Conservation (phyloP, 169 alveolate species). For the Plasmodium inui region DNA sequence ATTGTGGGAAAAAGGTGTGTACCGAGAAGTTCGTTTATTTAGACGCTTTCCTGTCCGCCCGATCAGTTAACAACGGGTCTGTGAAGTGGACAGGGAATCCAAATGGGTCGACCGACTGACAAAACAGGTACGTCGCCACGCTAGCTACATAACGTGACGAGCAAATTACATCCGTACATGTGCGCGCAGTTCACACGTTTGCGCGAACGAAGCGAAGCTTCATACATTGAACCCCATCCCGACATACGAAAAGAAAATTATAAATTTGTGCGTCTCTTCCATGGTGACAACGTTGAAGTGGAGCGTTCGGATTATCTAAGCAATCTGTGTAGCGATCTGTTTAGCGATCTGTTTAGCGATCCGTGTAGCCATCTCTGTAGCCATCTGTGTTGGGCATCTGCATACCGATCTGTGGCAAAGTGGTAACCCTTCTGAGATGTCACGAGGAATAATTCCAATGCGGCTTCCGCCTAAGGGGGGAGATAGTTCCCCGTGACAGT, state of each 20-base stretch:
- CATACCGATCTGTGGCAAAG: not conserved
- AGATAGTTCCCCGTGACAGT: not conserved
- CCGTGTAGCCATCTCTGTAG: not conserved
- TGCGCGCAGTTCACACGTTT: not conserved
- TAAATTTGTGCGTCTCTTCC: constrained; percentile 48
- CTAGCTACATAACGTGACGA: not conserved
- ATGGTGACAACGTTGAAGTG: not conserved
- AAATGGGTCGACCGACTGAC: not conserved
- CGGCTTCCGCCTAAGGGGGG: not conserved
- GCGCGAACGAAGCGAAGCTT: not conserved
- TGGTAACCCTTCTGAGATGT: not conserved
- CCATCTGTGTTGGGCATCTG: not conserved
- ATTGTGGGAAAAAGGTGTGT: not conserved
- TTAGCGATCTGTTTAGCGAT: not conserved
- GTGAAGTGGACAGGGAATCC: not conserved
- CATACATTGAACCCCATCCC: constrained; percentile 63
- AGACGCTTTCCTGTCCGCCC: not conserved
- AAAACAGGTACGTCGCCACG: not conserved
- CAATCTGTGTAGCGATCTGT: not conserved
- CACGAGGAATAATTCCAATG: not conserved
- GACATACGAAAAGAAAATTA: constrained; percentile 43
- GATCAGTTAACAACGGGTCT: not conserved
- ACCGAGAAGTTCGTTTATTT: not conserved
- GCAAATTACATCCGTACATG: not conserved
- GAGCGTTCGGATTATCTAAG: not conserved